These are phyloP conservation scores for Malassezia yamatoensis DNA, from an alignment of 1,284 basidiomycete species.

Conservation along the genomic window DNA sequence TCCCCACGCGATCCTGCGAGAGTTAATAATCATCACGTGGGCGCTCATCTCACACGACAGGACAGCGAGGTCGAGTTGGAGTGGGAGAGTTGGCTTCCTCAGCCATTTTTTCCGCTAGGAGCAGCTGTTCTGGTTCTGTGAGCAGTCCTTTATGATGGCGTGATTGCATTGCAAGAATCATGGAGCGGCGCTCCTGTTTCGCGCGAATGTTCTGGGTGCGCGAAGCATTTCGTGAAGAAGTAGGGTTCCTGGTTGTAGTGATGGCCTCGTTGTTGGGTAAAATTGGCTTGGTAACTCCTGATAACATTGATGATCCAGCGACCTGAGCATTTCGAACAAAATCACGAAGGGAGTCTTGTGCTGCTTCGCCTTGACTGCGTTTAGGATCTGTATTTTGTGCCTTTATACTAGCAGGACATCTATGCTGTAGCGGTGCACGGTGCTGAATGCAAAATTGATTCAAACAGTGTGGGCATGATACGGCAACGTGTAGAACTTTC, in stretches of 20 bases:
- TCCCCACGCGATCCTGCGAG: neutral
- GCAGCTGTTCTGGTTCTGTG: slow-evolving; percentile 2
- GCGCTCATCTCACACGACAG: neutral
- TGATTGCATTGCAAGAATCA: slow-evolving; percentile 14
- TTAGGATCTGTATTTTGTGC: no score
- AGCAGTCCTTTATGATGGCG: slow-evolving; percentile 7
- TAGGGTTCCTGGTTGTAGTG: neutral
- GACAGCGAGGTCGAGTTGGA: neutral
- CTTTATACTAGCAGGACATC: neutral
- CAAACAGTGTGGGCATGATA: slow-evolving; percentile 8
- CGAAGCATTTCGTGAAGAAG: neutral
- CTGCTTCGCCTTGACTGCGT: no score
- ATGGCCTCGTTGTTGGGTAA: no score
- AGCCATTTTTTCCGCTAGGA: slow-evolving; percentile 11
- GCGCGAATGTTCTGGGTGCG: slow-evolving; percentile 1
- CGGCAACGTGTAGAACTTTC: neutral
- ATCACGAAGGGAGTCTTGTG: no score
- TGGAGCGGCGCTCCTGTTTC: slow-evolving; percentile 8
- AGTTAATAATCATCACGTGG: neutral
- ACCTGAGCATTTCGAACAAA: no score
- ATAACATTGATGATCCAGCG: no score
- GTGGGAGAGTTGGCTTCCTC: slow-evolving; percentile 1
- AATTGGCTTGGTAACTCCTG: no score
- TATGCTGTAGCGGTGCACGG: slow-evolving; percentile 12
- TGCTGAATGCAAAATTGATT: neutral